Base-by-base conservation (phyloP, 139 green algal species). In the Tetraselmis striata region DNA sequence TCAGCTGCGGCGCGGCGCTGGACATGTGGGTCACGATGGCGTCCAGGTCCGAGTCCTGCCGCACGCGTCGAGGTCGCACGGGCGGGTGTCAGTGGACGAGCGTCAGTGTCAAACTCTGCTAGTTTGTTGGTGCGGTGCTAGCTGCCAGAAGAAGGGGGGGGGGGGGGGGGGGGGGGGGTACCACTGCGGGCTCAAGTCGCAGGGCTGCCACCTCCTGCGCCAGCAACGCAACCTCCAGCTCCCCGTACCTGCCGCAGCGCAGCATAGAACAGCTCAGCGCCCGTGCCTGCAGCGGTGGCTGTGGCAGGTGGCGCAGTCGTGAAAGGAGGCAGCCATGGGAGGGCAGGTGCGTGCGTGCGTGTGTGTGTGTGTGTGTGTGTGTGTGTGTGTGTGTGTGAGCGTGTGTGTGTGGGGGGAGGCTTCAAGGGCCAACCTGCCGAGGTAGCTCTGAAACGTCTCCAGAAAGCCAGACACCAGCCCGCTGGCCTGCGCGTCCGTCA, bases 151-250 rank as follows among this genome's bases (percentile, higher is more conserved):
- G n/a, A n/a, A n/a, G n/a, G n/a, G n/a, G n/a, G n/a, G n/a, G n/a
- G n/a, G n/a, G n/a, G n/a, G n/a, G n/a, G n/a, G n/a, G n/a, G n/a
- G n/a, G n/a, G n/a, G 83, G n/a, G 90, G 79, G 32, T 91, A 87
- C 0, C 87, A 85, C 32, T 92, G 91, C 79, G 81, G 88, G 86
- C 75, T 29, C 26, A 28, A 90, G 31, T 1, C 76, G 79, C 1
- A 91, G 27, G 0, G 32, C 28, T 5, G 29, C 79, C 59, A 91
- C 29, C 1, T 85, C 83, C 1, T 28, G 28, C 31, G 23, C 23
- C 79, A 92, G 79, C 79, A 84, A 84, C 30, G 31, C 59, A n/a
- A 29, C 29, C 80, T 92, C 86, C 28, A 91, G 80, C 74, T 91
- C 89, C 1, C 85, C 85, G 59, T 92, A 92, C 76, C 84, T 90